These are phyloP conservation scores for Peniophora sp. DNA, from an alignment of 1,284 basidiomycete species.

Conservation along the genomic window DNA sequence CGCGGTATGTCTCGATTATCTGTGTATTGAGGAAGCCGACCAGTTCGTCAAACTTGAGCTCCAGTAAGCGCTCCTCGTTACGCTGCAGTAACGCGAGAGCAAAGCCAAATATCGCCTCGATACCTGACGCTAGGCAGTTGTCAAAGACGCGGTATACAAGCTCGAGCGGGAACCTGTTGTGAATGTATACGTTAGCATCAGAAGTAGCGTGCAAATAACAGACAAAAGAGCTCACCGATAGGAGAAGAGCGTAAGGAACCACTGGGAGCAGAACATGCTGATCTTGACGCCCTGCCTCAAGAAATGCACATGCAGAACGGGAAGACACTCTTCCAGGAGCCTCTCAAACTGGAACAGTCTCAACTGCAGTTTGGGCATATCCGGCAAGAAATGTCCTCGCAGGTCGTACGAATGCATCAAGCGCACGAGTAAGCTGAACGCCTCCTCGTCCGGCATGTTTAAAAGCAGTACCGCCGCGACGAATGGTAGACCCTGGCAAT, in stretches of 20 bases:
- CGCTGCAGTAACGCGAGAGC: slow-evolving; percentile 82
- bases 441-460: slow-evolving; percentile 98
- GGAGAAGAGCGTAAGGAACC: slow-evolving; percentile 97
- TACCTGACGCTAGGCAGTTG: slow-evolving; percentile 91
- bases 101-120: slow-evolving; percentile 96
- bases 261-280: slow-evolving; percentile 95
- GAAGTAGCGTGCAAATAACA: background rate
- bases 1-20: slow-evolving; percentile 80
- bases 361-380: slow-evolving; percentile 95
- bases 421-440: slow-evolving; percentile 92
- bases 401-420: slow-evolving; percentile 98
- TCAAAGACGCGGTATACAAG: slow-evolving; percentile 95
- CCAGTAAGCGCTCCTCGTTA: slow-evolving; percentile 76
- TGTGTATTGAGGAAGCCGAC: slow-evolving; percentile 73
- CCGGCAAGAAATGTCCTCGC: slow-evolving; percentile 92
- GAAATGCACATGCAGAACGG: slow-evolving; percentile 88
- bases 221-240: slow-evolving; percentile 56
- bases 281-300: slow-evolving; percentile 90
- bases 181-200: slow-evolving; percentile 4
- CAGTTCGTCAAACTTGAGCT: slow-evolving; percentile 85
- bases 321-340: slow-evolving; percentile 85
- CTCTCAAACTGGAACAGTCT: slow-evolving; percentile 92
- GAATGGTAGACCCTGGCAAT: slow-evolving; percentile 95
- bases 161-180: slow-evolving; percentile 94
- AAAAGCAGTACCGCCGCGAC: slow-evolving; percentile 90